A percentile compares a stretch with the other conserved stretches of the same genome.
Conservation (phyloP, 345 rosid genomes). For the Boechera retrofracta region DNA sequence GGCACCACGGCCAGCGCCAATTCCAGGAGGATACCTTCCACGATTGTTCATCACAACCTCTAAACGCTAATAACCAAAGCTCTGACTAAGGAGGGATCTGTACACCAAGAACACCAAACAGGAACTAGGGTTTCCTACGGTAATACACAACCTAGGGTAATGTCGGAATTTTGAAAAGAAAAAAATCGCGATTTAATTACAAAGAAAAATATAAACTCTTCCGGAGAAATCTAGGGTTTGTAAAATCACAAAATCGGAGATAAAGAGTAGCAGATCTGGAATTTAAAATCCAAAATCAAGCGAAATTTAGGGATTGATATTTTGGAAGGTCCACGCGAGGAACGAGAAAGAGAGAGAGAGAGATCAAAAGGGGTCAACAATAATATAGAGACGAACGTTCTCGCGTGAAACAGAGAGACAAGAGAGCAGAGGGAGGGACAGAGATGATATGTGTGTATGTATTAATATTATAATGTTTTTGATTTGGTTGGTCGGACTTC, state of each 20-base stretch:
- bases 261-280: constrained; percentile 23
- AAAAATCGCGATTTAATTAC: constrained; percentile 11
- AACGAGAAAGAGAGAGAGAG: constrained; percentile 19
- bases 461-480: constrained; percentile 1
- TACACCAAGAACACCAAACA: constrained; percentile 33
- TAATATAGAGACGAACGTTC: constrained; percentile 24
- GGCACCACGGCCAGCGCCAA: constrained; percentile 61
- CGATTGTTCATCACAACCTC: constrained; percentile 60
- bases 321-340: constrained; percentile 33
- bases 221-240: constrained; percentile 40
- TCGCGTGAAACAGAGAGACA: constrained; percentile 21
- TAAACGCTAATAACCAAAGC: constrained; percentile 34
- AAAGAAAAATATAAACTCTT: not conserved
- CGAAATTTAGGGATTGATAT: constrained; percentile 25
- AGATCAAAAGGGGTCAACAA: constrained; percentile 6
- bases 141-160: constrained; percentile 16
- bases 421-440: not conserved
- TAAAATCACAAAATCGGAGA: constrained; percentile 18
- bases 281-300: constrained; percentile 3
- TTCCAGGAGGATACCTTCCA: constrained; percentile 72
- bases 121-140: constrained; percentile 39
- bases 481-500: constrained; percentile 26
- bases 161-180: constrained; percentile 11
- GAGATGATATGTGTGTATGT: not conserved
- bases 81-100: constrained; percentile 41